Evolutionary conservation across 345 rosid species (phyloP).

Genomic region (Triadica sebifera): DNA sequence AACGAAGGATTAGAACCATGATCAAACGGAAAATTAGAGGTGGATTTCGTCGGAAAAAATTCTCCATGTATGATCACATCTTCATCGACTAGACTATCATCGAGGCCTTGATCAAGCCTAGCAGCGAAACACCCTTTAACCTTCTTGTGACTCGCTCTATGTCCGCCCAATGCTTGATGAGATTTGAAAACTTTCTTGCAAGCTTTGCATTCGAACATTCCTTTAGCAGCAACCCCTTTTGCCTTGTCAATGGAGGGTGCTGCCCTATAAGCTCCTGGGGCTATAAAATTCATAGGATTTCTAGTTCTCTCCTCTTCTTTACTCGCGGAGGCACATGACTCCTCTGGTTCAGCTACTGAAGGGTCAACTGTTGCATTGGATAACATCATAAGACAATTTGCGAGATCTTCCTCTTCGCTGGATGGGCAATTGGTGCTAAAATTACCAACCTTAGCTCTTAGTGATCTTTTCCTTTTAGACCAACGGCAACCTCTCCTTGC

Average conservation of each 20-base stretch:
- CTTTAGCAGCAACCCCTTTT: constrained; percentile 42
- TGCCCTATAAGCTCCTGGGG: constrained; percentile 31
- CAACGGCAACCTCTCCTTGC: constrained; percentile 38
- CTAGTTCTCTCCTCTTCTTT: constrained; percentile 51
- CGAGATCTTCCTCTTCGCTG: constrained; percentile 93
- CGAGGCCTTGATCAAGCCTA: constrained; percentile 37
- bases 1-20: constrained; percentile 33
- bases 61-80: constrained; percentile 53
- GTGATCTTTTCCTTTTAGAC: constrained; percentile 68
- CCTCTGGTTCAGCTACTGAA: constrained; percentile 47
- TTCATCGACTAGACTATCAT: constrained; percentile 41
- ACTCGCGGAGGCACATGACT: constrained; percentile 68
- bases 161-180: constrained; percentile 98
- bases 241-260: constrained; percentile 37
- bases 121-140: constrained; percentile 98
- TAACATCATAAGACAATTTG: constrained; percentile 85
- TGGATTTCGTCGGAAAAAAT: constrained; percentile 38
- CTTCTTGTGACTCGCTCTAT: constrained; percentile 98
- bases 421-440: constrained; percentile 39
- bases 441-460: constrained; percentile 48
- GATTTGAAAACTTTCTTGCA: constrained; percentile 97
- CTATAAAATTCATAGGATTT: constrained; percentile 36
- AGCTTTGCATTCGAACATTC: constrained; percentile 86
- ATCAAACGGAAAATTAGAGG: constrained; percentile 33
- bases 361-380: constrained; percentile 71